These are phyloP conservation scores for Halophytophthora batemanensis DNA, from an alignment of 352 stramenopile species.

Conservation along the genomic window DNA sequence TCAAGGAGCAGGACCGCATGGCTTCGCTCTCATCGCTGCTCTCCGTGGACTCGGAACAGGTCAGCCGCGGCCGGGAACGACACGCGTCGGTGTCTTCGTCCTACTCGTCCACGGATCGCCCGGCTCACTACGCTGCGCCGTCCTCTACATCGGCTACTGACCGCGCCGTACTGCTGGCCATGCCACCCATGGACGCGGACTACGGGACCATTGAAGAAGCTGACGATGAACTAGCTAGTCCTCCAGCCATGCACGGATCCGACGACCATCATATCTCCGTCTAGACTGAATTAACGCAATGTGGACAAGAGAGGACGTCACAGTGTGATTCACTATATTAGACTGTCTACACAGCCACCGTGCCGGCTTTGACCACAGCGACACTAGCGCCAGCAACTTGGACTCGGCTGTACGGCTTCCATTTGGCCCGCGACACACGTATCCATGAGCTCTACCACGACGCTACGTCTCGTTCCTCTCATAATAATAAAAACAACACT, in stretches of 20 bases:
- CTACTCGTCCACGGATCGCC: slow-evolving; percentile 41
- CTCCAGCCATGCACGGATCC: slow-evolving; percentile 21
- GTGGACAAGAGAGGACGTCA: slow-evolving; percentile 5
- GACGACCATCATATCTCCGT: slow-evolving; percentile 34
- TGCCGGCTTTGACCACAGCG: no score
- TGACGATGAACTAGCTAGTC: slow-evolving; percentile 30
- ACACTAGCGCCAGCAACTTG: no score
- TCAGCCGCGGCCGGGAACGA: slow-evolving; percentile 22
- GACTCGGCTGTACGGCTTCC: slow-evolving; percentile 7
- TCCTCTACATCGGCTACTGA: slow-evolving; percentile 36
- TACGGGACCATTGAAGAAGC: slow-evolving; percentile 38
- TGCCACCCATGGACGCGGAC: slow-evolving; percentile 17
- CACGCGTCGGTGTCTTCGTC: slow-evolving; percentile 41
- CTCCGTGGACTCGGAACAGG: slow-evolving; percentile 29
- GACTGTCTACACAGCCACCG: no score
- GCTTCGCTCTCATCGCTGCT: slow-evolving; percentile 43
- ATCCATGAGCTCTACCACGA: slow-evolving; percentile 5
- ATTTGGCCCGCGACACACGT: slow-evolving; percentile 4
- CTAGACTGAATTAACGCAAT: slow-evolving; percentile 23
- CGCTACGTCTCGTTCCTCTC: slow-evolving; percentile 16
- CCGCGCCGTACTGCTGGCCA: slow-evolving; percentile 33
- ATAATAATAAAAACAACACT: slow-evolving; percentile 26
- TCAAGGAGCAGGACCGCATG: slow-evolving; percentile 42
- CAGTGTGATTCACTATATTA: no score
- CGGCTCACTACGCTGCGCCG: slow-evolving; percentile 25